A percentile compares a stretch with the other conserved stretches of the same genome.
Evolutionary conservation across 257 asterid genomes (phyloP).

Genomic region (Przewalskia tangutica): DNA sequence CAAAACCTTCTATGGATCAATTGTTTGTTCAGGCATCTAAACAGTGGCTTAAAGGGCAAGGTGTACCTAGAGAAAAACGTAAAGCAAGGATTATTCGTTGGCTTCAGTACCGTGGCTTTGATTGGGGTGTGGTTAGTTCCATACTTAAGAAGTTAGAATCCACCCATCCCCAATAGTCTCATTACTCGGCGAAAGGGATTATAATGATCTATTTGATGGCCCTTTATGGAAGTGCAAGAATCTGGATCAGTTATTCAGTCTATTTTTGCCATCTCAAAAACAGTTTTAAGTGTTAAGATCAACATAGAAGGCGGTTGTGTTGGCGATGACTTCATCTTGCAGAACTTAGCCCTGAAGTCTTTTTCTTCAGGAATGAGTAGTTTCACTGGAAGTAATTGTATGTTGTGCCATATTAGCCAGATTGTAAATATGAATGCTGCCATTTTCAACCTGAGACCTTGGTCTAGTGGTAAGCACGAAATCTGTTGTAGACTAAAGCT

Average conservation of each 20-base stretch:
- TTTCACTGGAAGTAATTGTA: background rate
- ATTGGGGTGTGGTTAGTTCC: conserved; percentile 40
- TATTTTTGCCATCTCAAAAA: background rate
- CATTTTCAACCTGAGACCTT: background rate
- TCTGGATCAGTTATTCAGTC: background rate
- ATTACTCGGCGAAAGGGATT: background rate
- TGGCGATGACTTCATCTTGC: background rate
- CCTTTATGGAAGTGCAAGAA: too few species aligned
- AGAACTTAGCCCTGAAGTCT: background rate
- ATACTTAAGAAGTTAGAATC: conserved; percentile 56
- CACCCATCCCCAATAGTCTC: conserved; percentile 24
- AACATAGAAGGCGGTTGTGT: background rate
- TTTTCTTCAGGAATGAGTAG: background rate
- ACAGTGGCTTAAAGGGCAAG: conserved; percentile 70
- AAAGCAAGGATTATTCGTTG: conserved; percentile 68
- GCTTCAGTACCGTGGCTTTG: conserved; percentile 96
- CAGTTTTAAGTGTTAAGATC: background rate
- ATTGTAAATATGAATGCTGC: background rate
- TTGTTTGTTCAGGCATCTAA: conserved; percentile 57
- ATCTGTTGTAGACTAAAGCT: background rate
- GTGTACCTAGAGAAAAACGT: conserved; percentile 40
- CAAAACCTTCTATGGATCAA: conserved; percentile 56
- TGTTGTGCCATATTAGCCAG: background rate
- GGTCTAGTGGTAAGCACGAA: background rate
- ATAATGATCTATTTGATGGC: background rate